phyloP scores from a whole-genome alignment of 768 basidiomycete genomes.

The Lactarius quietus region DNA sequence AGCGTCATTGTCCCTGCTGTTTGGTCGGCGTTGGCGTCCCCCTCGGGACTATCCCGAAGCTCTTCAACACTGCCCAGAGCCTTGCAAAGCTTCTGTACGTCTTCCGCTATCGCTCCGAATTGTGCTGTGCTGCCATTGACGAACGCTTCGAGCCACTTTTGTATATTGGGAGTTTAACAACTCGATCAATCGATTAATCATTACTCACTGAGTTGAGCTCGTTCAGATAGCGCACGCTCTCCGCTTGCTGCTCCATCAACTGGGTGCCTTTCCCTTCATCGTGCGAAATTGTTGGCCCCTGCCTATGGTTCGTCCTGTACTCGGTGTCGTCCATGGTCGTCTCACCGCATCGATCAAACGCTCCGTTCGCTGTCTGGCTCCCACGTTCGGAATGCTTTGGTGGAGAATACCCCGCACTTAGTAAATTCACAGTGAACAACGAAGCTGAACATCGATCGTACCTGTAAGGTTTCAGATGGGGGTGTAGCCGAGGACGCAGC shows the following conservation, averaged over 20 bases:
- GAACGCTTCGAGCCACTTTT: conserved; percentile 80
- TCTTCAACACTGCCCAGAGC: conserved; percentile 42
- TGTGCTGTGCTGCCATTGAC: conserved; percentile 74
- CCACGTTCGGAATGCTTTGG: background rate
- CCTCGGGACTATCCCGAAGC: conserved; percentile 21
- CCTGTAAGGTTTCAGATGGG: background rate
- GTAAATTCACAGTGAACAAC: background rate
- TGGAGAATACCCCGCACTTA: background rate
- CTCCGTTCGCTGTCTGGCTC: background rate
- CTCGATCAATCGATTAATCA: too few relatives aligned
- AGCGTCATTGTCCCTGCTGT: conserved; percentile 30
- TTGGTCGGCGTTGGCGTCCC: conserved; percentile 25
- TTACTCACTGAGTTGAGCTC: conserved; percentile 63
- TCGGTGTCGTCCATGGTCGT: conserved; percentile 1
- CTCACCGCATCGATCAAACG: background rate
- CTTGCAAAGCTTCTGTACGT: conserved; percentile 57
- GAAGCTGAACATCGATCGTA: background rate
- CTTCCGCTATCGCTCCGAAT: conserved; percentile 56
- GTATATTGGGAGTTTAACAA: conserved; percentile 1
- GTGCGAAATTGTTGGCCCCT: conserved; percentile 46
- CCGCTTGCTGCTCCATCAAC: conserved; percentile 63
- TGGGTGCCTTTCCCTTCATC: conserved; percentile 46
- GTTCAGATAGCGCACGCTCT: conserved; percentile 73
- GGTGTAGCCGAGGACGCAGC: background rate
- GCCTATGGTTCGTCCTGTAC: background rate